Conservation (phyloP, 2,329 filamentous ascomycete species). For the Reticulascus tulasneorum region DNA sequence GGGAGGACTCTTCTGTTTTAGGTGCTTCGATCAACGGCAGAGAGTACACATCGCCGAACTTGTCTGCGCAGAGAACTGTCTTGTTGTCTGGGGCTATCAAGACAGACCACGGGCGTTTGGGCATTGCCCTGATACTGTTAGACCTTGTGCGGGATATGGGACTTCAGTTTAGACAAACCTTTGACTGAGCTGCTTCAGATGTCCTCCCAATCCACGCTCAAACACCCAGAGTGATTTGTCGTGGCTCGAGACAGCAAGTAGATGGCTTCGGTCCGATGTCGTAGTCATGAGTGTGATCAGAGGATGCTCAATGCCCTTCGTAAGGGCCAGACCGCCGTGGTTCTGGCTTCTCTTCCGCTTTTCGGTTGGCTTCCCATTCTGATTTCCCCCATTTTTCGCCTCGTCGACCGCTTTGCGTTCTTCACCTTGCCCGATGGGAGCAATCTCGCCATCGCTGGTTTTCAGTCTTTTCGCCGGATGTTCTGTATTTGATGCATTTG, state of each 20-base stretch:
- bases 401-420: constrained; percentile 28
- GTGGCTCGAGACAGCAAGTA: constrained; percentile 79
- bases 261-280: constrained; percentile 60
- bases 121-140: constrained; percentile 63
- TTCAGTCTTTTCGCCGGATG: constrained; percentile 41
- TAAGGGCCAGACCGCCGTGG: constrained; percentile 23
- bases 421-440: no score
- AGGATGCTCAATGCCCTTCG: constrained; percentile 46
- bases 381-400: constrained; percentile 16
- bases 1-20: constrained; percentile 7
- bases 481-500: constrained; percentile 8
- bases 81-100: constrained; percentile 63
- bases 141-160: constrained; percentile 12
- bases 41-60: constrained; percentile 94
- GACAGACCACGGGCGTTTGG: constrained; percentile 81
- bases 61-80: constrained; percentile 81
- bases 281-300: constrained; percentile 66
- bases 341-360: constrained; percentile 24
- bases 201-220: constrained; percentile 57
- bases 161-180: constrained; percentile 48
- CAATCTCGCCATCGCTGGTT: constrained; percentile 25
- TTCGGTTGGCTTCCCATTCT: constrained; percentile 23
- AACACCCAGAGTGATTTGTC: constrained; percentile 91
- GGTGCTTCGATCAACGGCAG: constrained; percentile 60
- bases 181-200: constrained; percentile 64